Conservation (phyloP, 495 filamentous ascomycete genomes). For the Chlorociboria aeruginascens region DNA sequence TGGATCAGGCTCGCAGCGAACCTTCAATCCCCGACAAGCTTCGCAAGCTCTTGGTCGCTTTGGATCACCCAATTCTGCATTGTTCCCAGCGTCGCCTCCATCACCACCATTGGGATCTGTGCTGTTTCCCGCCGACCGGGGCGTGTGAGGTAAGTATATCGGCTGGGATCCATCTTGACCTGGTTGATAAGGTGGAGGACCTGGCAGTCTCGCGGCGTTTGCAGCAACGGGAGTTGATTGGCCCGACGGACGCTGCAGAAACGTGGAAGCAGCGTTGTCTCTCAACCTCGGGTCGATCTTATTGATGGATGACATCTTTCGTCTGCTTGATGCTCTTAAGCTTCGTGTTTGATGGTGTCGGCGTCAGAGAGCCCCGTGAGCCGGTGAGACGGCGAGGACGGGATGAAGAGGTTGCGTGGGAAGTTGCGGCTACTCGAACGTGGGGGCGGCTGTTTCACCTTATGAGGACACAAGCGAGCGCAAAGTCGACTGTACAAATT, state of each 20-base stretch:
- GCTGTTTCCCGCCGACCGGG: constrained; percentile 9
- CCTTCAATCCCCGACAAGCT: constrained; percentile 80
- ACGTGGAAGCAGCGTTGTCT: not conserved
- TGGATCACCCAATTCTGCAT: constrained; percentile 11
- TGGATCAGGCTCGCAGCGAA: constrained; percentile 70
- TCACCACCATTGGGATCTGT: constrained; percentile 1
- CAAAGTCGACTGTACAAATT: too few species aligned
- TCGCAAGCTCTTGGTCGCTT: constrained; percentile 79
- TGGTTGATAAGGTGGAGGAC: constrained; percentile 3
- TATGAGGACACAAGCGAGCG: too few species aligned
- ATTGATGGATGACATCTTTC: not conserved
- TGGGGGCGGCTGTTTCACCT: too few species aligned
- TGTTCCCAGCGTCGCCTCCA: not conserved
- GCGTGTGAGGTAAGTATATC: constrained; percentile 12
- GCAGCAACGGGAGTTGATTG: not conserved
- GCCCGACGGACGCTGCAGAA: not conserved
- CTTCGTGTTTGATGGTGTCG: too few species aligned
- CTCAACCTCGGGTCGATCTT: constrained; percentile 1
- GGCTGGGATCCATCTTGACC: constrained; percentile 2
- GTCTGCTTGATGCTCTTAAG: too few species aligned
- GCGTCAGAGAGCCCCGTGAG: too few species aligned
- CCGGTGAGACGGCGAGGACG: too few species aligned
- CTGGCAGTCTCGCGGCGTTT: not conserved
- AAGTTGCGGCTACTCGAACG: too few species aligned
- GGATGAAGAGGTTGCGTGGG: too few species aligned